These are phyloP conservation scores for Cercospora zeina DNA, from an alignment of 2,329 filamentous ascomycete species.

Conservation along the genomic window DNA sequence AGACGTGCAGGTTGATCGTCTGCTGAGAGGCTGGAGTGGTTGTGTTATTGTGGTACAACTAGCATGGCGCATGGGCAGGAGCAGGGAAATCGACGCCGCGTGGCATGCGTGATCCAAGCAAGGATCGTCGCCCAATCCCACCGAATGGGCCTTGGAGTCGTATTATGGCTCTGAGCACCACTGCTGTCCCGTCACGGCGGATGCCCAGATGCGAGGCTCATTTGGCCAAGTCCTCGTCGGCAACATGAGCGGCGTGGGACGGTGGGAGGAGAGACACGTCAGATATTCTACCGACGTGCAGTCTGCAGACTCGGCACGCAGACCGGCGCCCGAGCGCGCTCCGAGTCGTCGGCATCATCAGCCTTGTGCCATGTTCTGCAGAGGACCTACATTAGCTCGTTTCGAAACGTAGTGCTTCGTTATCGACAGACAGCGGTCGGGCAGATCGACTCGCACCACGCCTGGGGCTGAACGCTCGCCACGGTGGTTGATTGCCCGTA, in stretches of 20 bases:
- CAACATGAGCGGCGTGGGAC: neutral
- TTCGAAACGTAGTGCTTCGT: neutral
- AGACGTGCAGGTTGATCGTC: neutral
- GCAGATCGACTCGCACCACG: neutral
- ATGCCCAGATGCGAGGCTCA: slow-evolving; percentile 5
- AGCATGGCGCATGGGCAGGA: neutral
- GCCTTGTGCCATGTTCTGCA: slow-evolving; percentile 12
- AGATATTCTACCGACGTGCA: neutral
- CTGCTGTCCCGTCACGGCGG: neutral
- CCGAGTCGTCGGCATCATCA: slow-evolving; percentile 5
- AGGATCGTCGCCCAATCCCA: slow-evolving; percentile 11
- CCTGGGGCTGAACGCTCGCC: neutral
- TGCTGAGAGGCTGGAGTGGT: no score
- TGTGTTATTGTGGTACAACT: no score
- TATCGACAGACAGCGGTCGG: neutral
- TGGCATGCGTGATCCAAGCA: slow-evolving; percentile 5
- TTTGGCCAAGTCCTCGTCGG: slow-evolving; percentile 1
- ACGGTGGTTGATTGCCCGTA: neutral
- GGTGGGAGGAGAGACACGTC: slow-evolving; percentile 3
- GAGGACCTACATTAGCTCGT: slow-evolving; percentile 2
- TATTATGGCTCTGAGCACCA: neutral
- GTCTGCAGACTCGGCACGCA: neutral
- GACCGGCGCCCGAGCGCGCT: neutral
- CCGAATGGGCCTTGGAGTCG: neutral
- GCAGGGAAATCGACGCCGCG: neutral